Conservation (phyloP, 2,329 filamentous ascomycete genomes). For the Cladosporium sphaerospermum region DNA sequence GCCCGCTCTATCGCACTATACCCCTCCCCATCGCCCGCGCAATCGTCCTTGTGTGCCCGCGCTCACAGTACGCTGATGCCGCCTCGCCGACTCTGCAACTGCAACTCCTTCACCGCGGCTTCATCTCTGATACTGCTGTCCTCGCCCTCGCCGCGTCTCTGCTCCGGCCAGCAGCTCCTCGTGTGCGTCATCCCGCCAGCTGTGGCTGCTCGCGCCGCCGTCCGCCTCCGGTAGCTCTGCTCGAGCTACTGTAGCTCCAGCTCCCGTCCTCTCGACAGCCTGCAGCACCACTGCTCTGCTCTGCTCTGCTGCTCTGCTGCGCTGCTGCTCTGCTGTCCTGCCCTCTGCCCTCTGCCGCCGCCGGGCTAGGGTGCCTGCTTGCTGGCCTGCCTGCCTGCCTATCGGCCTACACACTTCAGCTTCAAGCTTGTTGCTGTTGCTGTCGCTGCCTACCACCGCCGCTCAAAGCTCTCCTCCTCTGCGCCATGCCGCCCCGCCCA, state of each 20-base stretch:
- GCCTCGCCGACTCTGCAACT: too few species aligned
- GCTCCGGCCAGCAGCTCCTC: too few species aligned
- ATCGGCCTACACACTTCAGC: slow-evolving; percentile 9
- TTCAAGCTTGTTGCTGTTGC: not conserved
- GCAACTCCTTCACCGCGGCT: too few species aligned
- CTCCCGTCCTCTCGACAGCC: not conserved
- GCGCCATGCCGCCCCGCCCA: slow-evolving; percentile 78
- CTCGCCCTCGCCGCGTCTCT: too few species aligned
- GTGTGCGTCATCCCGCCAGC: too few species aligned
- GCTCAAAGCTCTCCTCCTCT: not conserved
- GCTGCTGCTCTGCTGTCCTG: not conserved
- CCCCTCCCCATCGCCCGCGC: too few species aligned
- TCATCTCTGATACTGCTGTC: too few species aligned
- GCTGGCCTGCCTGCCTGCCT: not conserved
- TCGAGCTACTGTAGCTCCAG: not conserved
- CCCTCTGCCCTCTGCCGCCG: not conserved
- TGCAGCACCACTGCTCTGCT: not conserved
- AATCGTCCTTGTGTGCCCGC: too few species aligned
- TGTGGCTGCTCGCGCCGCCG: too few species aligned
- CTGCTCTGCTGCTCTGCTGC: not conserved
- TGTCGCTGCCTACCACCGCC: slow-evolving; percentile 1
- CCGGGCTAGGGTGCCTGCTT: slow-evolving; percentile 5
- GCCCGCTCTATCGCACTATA: too few species aligned
- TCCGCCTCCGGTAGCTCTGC: not conserved
- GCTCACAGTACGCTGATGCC: too few species aligned